Evolutionary conservation across 129 eudicot genomes (phyloP).

Genomic region (Pulicaria dysenterica): DNA sequence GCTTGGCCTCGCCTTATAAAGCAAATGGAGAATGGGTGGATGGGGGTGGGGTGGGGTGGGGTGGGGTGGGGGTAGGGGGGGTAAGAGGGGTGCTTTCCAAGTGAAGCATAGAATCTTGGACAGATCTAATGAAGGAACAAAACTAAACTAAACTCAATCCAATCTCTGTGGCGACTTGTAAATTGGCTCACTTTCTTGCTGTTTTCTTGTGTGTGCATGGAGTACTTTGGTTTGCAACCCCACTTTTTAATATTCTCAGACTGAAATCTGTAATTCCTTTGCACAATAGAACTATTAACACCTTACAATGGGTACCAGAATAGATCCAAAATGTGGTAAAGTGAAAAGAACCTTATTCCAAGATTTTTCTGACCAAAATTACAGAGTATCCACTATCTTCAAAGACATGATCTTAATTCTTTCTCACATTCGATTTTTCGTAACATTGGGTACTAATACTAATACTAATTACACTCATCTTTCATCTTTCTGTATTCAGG

Average conservation of each 20-base stretch:
- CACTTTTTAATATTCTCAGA: conserved; percentile 52
- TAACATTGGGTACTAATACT: neutral
- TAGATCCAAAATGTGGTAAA: conserved; percentile 73
- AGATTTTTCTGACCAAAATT: conserved; percentile 53
- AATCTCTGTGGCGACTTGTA: conserved; percentile 44
- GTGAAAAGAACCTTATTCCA: conserved; percentile 77
- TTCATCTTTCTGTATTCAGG: conserved; percentile 27
- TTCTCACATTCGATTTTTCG: neutral
- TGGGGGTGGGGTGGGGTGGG: conserved; percentile 14
- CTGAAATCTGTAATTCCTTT: conserved; percentile 43
- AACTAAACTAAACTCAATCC: conserved; percentile 26
- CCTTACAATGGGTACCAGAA: conserved; percentile 82
- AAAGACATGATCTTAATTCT: conserved; percentile 29
- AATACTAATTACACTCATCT: conserved; percentile 10
- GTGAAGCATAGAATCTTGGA: conserved; percentile 76
- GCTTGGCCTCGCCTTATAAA: conserved; percentile 56
- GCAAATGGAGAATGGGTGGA: conserved; percentile 37
- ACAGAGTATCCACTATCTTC: conserved; percentile 45
- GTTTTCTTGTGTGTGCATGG: conserved; percentile 41
- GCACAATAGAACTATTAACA: conserved; percentile 54
- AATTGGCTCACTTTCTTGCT: conserved; percentile 51
- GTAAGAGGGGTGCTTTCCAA: conserved; percentile 43
- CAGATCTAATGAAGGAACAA: conserved; percentile 40
- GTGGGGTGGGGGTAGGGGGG: conserved; percentile 35
- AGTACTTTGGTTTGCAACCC: conserved; percentile 29